Conservation (phyloP, 2,329 filamentous ascomycete genomes). For the Fusarium drepaniforme region DNA sequence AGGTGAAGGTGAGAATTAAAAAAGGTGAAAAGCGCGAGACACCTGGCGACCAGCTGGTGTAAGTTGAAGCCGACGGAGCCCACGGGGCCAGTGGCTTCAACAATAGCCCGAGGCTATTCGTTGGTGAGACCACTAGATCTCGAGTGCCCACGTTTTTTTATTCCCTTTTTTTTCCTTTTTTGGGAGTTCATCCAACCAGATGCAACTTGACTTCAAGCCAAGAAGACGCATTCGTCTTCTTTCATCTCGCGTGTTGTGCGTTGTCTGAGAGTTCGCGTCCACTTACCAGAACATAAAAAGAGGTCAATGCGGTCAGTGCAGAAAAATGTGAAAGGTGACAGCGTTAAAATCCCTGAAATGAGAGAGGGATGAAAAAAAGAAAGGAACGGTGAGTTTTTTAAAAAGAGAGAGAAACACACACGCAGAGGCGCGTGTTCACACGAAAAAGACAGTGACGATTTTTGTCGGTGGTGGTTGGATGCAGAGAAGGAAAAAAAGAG, state of each 20-base stretch:
- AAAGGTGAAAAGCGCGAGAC: slow-evolving; percentile 7
- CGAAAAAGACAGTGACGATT: slow-evolving; percentile 34
- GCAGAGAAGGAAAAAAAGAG: background rate
- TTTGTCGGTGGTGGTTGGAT: slow-evolving; percentile 20
- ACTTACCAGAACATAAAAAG: slow-evolving; percentile 28
- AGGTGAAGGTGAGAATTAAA: slow-evolving; percentile 5
- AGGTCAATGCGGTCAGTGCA: slow-evolving; percentile 7
- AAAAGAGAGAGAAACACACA: slow-evolving; percentile 38
- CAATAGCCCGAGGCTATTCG: background rate
- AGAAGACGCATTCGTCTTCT: background rate
- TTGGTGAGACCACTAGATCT: slow-evolving; percentile 20
- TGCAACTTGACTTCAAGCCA: slow-evolving; percentile 17
- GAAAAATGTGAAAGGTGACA: background rate
- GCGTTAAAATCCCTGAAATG: slow-evolving; percentile 3
- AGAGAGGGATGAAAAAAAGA: slow-evolving; percentile 25
- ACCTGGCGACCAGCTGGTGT: slow-evolving; percentile 19
- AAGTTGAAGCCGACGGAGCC: slow-evolving; percentile 14
- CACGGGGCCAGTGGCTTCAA: background rate
- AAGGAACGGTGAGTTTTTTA: slow-evolving; percentile 25
- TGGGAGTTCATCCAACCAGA: background rate
- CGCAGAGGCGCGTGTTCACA: slow-evolving; percentile 42
- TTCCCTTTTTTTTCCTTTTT: background rate
- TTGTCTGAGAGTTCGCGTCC: slow-evolving; percentile 9
- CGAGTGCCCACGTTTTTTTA: background rate
- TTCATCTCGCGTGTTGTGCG: slow-evolving; percentile 14